phyloP scores from a whole-genome alignment of 2,329 filamentous ascomycete species.

The Stachybotrys echinatus region DNA sequence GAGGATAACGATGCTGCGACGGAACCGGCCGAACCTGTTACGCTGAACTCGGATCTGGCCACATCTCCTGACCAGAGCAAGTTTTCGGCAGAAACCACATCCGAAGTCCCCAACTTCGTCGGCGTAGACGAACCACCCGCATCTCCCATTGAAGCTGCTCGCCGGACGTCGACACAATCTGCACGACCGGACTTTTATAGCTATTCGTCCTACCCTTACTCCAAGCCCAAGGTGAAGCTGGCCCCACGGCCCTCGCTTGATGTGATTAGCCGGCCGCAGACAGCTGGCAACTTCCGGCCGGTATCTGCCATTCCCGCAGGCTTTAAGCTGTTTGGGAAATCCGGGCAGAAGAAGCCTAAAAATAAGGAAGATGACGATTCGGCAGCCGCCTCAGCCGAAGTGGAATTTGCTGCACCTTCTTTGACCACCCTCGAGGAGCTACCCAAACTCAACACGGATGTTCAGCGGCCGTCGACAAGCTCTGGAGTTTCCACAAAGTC shows the following conservation, averaged over 20 bases:
- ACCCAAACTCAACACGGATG: conserved; percentile 14
- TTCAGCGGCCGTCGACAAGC: conserved; percentile 35
- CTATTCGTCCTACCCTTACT: conserved; percentile 42
- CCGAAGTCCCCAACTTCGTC: conserved; percentile 47
- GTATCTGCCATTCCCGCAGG: conserved; percentile 76
- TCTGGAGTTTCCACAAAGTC: conserved; percentile 40
- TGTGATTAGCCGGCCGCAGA: conserved; percentile 54
- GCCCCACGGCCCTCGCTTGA: conserved; percentile 78
- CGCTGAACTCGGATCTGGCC: conserved; percentile 47
- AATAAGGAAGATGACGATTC: conserved; percentile 16
- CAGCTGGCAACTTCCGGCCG: conserved; percentile 59
- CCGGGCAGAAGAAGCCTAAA: conserved; percentile 41
- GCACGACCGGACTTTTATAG: conserved; percentile 45
- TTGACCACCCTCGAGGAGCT: conserved; percentile 27
- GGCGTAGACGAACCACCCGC: conserved; percentile 38
- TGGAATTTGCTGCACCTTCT: conserved; percentile 29
- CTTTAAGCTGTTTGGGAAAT: conserved; percentile 63
- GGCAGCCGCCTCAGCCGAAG: conserved; percentile 21
- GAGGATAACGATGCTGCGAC: conserved; percentile 28
- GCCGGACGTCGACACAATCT: conserved; percentile 47
- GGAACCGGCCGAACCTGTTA: conserved; percentile 32
- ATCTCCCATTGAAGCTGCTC: conserved; percentile 37
- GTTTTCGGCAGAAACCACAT: conserved; percentile 39
- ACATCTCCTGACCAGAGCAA: conserved; percentile 42
- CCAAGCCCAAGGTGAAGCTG: conserved; percentile 81